phyloP scores from a whole-genome alignment of 257 asterid genomes.

The Verbena officinalis region DNA sequence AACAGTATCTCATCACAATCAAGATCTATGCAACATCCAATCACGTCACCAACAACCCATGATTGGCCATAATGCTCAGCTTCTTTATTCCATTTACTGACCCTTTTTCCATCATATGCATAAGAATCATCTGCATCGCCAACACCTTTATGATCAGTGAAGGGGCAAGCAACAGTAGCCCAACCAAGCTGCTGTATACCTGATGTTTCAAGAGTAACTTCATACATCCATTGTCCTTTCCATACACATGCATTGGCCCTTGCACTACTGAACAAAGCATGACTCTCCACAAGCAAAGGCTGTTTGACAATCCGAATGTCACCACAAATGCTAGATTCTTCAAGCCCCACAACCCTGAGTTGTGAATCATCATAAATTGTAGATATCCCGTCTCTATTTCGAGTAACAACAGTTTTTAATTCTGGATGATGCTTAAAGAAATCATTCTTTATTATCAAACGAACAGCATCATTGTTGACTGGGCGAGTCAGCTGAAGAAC shows the following conservation, averaged over 20 bases:
- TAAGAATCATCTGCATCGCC: conserved; percentile 96
- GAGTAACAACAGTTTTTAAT: conserved; percentile 32
- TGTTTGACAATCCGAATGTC: conserved; percentile 68
- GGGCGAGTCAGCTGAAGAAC: conserved; percentile 57
- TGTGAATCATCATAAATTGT: conserved; percentile 47
- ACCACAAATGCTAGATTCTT: conserved; percentile 83
- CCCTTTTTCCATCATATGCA: conserved; percentile 94
- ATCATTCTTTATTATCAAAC: conserved; percentile 61
- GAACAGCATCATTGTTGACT: conserved; percentile 50
- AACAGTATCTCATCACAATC: conserved; percentile 75
- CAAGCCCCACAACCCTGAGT: conserved; percentile 55
- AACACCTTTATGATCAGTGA: conserved; percentile 86
- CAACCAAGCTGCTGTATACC: conserved; percentile 97
- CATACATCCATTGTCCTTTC: conserved; percentile 99
- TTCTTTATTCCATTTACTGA: conserved; percentile 85
- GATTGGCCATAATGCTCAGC: conserved; percentile 83
- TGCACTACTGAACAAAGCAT: conserved; percentile 81
- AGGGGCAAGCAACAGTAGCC: conserved; percentile 88
- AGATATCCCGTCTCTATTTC: conserved; percentile 62
- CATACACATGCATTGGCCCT: conserved; percentile 91
- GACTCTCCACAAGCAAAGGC: conserved; percentile 85
- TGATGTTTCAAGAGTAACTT: conserved; percentile 88
- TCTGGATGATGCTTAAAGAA: conserved; percentile 54
- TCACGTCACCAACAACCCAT: conserved; percentile 96
- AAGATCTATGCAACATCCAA: conserved; percentile 93